Base-by-base conservation (phyloP, 2,329 filamentous ascomycete genomes). In the Microthyrium microscopicum region DNA sequence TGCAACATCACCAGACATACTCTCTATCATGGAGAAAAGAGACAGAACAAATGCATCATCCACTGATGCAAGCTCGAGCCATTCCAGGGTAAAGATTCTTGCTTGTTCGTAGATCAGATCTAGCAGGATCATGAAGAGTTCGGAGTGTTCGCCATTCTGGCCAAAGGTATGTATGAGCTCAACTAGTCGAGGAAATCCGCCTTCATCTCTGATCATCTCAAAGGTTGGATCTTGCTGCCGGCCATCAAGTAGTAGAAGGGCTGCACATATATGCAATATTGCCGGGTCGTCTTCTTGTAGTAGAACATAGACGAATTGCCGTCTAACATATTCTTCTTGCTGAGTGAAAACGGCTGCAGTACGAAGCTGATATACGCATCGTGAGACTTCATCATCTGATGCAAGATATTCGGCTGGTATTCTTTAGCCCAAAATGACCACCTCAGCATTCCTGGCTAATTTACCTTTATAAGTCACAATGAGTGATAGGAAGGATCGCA, bases 91-190 rank as follows among this genome's bases (percentile, higher is more conserved):
- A 55, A 95, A 84, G 51, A 95, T 83, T 39, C 91, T 71, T 28
- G 83, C 85, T 79, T 94, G 94, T 61, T 95, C 89, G 56, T 93
- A 98, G 50, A 94, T 68, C 36, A 98, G 61, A 54, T 94, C 80
- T 46, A 98, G 64, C 33, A 95, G 62, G 40, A 89, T 59, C 22
- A 78, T 73, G 56, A 94, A 82, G 39, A 95, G 62, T 9, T 33
- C 29, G 4, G 16, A 16, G 19, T 38, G 31, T 16, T 34, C 21
- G 13, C 27, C 26, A 4, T 33, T 17, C 15, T 8, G 17, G 29
- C 7, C 29, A 15, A 12, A 37, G 18, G 61, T 65, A 47, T 76
- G 69, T 46, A 95, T 76, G 42, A 98, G 61, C 41, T 92, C 82
- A 20, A 95, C 61, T 27, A 98, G 61, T 20, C 85, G 70, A 22